A percentile compares a stretch with the other conserved stretches of the same genome.
These are phyloP conservation scores for Plasmodium chabaudi DNA, from an alignment of 169 alveolate genomes.

Conservation along the genomic window DNA sequence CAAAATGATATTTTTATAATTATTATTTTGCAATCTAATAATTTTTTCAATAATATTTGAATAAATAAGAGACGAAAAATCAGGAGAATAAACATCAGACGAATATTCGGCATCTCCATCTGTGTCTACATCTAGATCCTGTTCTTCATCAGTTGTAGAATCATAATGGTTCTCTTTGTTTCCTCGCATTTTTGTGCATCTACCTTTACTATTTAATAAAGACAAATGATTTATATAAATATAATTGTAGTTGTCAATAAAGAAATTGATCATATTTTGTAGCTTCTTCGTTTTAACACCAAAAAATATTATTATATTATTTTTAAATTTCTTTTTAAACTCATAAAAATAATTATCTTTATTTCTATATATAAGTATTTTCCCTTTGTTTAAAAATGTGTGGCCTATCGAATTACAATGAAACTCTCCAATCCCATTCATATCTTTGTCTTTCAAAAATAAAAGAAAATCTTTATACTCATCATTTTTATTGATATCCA, in stretches of 20 bases:
- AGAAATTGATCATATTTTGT: constrained; percentile 8
- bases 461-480: constrained; percentile 15
- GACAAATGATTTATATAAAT: constrained; percentile 17
- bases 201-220: constrained; percentile 2
- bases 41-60: constrained; percentile 42
- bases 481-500: neutral
- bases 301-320: constrained; percentile 25
- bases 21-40: constrained; percentile 8
- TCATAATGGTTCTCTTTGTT: neutral
- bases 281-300: constrained; percentile 23
- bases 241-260: constrained; percentile 31
- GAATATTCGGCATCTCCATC: no score
- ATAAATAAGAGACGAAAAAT: neutral
- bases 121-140: no score
- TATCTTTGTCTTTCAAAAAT: constrained; percentile 5
- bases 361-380: constrained; percentile 51
- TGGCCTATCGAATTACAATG: neutral
- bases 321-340: constrained; percentile 23
- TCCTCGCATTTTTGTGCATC: constrained; percentile 4
- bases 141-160: no score
- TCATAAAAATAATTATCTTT: constrained; percentile 15
- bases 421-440: neutral
- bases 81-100: no score
- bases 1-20: constrained; percentile 34
- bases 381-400: constrained; percentile 58